Evolutionary conservation across 768 basidiomycete genomes (phyloP), one percentile per base, ranked within the genome.

Genomic region (Gymnopilus dilepis): DNA sequence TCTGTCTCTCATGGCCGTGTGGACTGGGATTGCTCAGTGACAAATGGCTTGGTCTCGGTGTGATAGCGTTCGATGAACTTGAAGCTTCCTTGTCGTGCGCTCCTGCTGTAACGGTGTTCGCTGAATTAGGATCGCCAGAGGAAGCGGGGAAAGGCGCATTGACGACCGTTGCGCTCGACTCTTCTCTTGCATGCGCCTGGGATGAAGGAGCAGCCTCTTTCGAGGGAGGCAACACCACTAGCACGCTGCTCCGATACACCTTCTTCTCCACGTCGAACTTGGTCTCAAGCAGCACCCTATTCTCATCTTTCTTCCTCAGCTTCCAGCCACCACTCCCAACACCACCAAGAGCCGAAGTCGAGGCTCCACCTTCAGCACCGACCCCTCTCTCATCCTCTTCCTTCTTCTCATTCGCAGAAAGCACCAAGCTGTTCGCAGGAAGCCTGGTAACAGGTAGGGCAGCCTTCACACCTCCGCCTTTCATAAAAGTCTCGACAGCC

Each of bases 401-500:
- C 64, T 81, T 82, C 69, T 82, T 80, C 61, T 86, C 85, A 12
- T 78, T 80, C 9, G 34, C 11, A 37, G 34, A 9, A 42, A 90
- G 69, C 7, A 88, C 76, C 64, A 92, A 62, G 0, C 87, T 88
- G 4, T 85, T 76, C 2, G 87, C 74, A 2, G 97, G 97, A 13
- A 89, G 72, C 45, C 90, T 82, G 40, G 86, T 84, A 53, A 88
- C 79, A 15, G 93, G 92, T 30, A 90, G 73, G 0, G 90, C 83
- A 0, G 87, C 70, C 45, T 67, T 83, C 31, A 80, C 77, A 42
- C 40, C 50, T 3, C 55, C 56, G 31, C 78, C 78, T 77, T 91
- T 92, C 66, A 94, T 80, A 66, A 86, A 89, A 24, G 80, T 71
- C 70, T 98, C 95, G 41, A 99, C 76, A 0, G 86, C 81, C 2